phyloP scores from a whole-genome alignment of 2,329 filamentous ascomycete species.

The Scytalidium lignicola region DNA sequence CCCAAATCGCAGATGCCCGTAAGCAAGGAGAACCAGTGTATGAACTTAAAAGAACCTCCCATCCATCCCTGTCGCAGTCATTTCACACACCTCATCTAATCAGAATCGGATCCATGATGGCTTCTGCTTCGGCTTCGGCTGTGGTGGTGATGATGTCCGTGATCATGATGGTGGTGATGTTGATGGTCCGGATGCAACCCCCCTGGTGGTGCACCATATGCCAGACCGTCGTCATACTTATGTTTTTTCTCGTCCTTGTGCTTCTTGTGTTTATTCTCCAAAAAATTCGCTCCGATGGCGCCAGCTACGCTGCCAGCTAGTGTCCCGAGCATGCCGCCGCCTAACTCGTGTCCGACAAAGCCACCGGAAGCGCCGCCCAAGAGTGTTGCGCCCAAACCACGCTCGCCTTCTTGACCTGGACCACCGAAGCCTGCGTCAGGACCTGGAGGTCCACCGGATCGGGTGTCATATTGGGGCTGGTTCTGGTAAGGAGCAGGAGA shows the following conservation, averaged over 20 bases:
- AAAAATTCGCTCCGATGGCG: constrained; percentile 48
- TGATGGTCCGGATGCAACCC: not conserved
- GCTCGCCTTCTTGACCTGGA: constrained; percentile 38
- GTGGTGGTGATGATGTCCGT: constrained; percentile 1
- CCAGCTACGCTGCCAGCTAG: constrained; percentile 48
- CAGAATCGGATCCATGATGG: not conserved
- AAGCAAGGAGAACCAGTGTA: not conserved
- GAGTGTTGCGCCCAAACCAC: constrained; percentile 49
- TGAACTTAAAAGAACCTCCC: not conserved
- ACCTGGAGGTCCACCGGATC: constrained; percentile 7
- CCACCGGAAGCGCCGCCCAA: constrained; percentile 49
- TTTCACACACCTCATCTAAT: no score
- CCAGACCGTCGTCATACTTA: constrained; percentile 2
- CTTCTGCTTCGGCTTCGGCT: constrained; percentile 3
- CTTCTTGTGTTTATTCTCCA: constrained; percentile 39
- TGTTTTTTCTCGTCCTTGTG: constrained; percentile 27
- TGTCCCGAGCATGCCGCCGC: constrained; percentile 48
- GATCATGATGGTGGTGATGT: not conserved
- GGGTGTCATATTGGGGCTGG: constrained; percentile 9
- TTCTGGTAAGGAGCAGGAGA: constrained; percentile 9
- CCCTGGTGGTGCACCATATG: not conserved
- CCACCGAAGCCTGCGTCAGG: constrained; percentile 9
- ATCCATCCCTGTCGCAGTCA: no score
- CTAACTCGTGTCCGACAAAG: constrained; percentile 48
- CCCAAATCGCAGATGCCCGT: no score